A percentile compares a stretch with the other conserved stretches of the same genome.
Evolutionary conservation across 2,329 filamentous ascomycete genomes (phyloP).

Genomic region (Penicillium sp.): DNA sequence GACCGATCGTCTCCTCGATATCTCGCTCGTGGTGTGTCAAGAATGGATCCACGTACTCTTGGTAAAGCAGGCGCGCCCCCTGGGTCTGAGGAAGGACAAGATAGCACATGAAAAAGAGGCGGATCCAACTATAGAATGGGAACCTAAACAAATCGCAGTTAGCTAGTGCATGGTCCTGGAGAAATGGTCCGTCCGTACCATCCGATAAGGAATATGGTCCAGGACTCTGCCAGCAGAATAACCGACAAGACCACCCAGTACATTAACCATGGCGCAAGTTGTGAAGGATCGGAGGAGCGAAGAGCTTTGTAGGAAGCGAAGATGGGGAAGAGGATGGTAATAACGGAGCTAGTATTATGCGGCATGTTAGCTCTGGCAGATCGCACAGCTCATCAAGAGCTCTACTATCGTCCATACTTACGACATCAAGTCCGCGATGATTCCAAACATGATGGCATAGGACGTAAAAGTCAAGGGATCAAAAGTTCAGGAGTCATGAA

Average conservation of each 20-base stretch:
- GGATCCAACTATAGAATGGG: slow-evolving; percentile 90
- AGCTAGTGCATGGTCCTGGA: background rate
- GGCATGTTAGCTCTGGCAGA: slow-evolving; percentile 9
- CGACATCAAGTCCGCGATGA: slow-evolving; percentile 73
- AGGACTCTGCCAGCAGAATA: slow-evolving; percentile 76
- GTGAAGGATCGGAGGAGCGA: slow-evolving; percentile 81
- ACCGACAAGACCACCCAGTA: slow-evolving; percentile 94
- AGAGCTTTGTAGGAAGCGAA: slow-evolving; percentile 98
- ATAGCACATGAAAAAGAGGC: slow-evolving; percentile 82
- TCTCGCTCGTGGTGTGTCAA: slow-evolving; percentile 77
- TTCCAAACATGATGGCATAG: slow-evolving; percentile 62
- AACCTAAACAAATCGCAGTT: slow-evolving; percentile 52
- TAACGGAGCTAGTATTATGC: slow-evolving; percentile 60
- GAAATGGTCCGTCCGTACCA: slow-evolving; percentile 54
- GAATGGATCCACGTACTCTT: slow-evolving; percentile 80
- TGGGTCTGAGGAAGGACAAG: slow-evolving; percentile 97
- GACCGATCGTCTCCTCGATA: slow-evolving; percentile 86
- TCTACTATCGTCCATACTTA: slow-evolving; percentile 44
- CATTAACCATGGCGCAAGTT: slow-evolving; percentile 96
- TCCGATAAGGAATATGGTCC: slow-evolving; percentile 77
- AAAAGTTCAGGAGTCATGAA: slow-evolving; percentile 5
- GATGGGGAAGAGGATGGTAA: slow-evolving; percentile 87
- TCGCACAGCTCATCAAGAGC: background rate
- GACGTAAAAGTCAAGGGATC: background rate
- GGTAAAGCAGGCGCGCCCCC: slow-evolving; percentile 80